phyloP scores from a whole-genome alignment of 306 rosid species.

The Crotalaria pallida region DNA sequence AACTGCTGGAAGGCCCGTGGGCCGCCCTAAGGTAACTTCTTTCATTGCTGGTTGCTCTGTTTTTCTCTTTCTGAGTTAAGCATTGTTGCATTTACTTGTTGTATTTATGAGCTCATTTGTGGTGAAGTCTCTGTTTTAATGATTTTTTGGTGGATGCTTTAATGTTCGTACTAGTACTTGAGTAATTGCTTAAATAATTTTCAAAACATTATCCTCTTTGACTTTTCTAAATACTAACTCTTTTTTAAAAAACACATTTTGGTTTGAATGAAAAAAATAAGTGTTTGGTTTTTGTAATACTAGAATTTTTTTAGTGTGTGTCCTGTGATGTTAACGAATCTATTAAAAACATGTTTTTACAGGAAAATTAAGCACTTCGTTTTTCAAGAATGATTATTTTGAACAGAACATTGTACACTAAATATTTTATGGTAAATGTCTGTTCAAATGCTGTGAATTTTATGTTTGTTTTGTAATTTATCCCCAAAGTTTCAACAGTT shows the following conservation, averaged over 20 bases:
- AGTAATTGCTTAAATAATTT: neutral
- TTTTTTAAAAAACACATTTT: neutral
- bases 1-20: constrained; percentile 38
- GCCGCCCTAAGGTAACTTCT: constrained; percentile 63
- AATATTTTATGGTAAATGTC: neutral
- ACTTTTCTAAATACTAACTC: neutral
- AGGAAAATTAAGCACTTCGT: too few species aligned
- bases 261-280: neutral
- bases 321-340: too few species aligned
- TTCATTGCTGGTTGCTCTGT: neutral
- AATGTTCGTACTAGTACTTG: neutral
- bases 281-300: neutral
- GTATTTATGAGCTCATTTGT: neutral
- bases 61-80: neutral
- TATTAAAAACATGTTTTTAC: too few species aligned
- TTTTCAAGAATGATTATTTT: too few species aligned
- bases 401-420: neutral
- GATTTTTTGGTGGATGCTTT: neutral
- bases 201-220: neutral
- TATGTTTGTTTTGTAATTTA: neutral
- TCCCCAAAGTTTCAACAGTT: neutral
- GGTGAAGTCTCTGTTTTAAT: neutral
- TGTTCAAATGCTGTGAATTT: neutral
- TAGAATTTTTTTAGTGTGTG: neutral
- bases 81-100: neutral